phyloP scores from a whole-genome alignment of 495 filamentous ascomycete genomes.

The Lepraria neglecta region DNA sequence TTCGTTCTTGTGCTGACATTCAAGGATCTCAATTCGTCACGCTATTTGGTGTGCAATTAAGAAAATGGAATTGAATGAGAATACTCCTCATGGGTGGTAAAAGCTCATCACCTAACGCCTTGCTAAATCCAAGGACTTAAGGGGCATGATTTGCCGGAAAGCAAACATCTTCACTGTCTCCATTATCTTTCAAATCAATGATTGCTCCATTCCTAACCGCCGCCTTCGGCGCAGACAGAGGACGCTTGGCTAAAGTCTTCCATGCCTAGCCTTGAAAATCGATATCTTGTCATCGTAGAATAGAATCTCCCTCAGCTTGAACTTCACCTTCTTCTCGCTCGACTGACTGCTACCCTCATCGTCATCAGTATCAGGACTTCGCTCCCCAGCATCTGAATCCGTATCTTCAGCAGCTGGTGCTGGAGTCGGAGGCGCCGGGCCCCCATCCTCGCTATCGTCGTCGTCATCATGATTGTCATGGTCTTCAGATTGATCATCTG shows the following conservation, averaged over 20 bases:
- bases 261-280: slow-evolving; percentile 75
- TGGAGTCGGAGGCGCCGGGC: slow-evolving; percentile 17
- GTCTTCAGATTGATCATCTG: slow-evolving; percentile 36
- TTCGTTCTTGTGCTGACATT: neutral
- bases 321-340: slow-evolving; percentile 42
- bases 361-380: slow-evolving; percentile 42
- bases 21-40: neutral
- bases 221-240: neutral
- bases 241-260: slow-evolving; percentile 46
- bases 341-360: slow-evolving; percentile 46
- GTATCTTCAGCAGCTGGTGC: slow-evolving; percentile 32
- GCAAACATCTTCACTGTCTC: neutral
- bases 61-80: no score
- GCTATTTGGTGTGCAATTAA: neutral
- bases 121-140: no score
- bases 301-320: slow-evolving; percentile 74
- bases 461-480: slow-evolving; percentile 42
- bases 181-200: neutral
- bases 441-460: slow-evolving; percentile 42
- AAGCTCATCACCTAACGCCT: neutral
- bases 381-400: slow-evolving; percentile 37
- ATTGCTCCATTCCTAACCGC: neutral
- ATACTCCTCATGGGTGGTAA: no score
- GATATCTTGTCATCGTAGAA: slow-evolving; percentile 87
- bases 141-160: neutral